Evolutionary conservation across 1,284 basidiomycete genomes (phyloP).

Genomic region (Ustilago xerochloae): DNA sequence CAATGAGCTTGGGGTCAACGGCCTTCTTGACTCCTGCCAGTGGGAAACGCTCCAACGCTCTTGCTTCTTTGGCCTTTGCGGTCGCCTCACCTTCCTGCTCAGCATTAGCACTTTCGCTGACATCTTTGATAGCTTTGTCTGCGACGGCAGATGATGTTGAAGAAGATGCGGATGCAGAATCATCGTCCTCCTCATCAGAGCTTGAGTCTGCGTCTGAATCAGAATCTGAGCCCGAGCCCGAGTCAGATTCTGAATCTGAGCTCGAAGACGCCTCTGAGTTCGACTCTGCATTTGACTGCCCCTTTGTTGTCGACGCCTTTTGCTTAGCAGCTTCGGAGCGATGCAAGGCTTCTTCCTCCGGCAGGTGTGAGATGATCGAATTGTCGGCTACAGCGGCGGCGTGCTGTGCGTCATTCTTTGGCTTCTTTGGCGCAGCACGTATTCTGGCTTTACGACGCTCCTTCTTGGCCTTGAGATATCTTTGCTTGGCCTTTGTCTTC

Average conservation of each 20-base stretch:
- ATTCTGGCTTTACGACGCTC: constrained; percentile 55
- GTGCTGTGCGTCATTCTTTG: constrained; percentile 32
- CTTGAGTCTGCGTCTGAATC: constrained; percentile 14
- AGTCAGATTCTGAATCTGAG: constrained; percentile 5
- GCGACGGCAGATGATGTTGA: neutral
- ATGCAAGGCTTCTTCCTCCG: constrained; percentile 36
- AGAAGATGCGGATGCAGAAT: constrained; percentile 13
- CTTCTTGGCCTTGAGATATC: constrained; percentile 65
- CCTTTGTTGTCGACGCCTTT: neutral
- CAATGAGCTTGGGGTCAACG: constrained; percentile 45
- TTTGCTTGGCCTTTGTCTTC: constrained; percentile 64
- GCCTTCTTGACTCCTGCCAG: constrained; percentile 42
- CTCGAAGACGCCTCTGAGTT: constrained; percentile 7
- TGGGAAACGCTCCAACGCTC: constrained; percentile 34
- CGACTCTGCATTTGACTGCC: neutral
- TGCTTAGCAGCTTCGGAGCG: constrained; percentile 10
- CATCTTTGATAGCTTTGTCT: neutral
- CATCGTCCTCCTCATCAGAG: constrained; percentile 5
- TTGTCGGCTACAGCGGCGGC: constrained; percentile 15
- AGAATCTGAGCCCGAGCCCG: constrained; percentile 5
- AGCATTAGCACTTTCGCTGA: neutral
- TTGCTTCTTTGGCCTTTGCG: constrained; percentile 7
- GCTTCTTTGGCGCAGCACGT: constrained; percentile 50
- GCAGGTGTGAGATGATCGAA: constrained; percentile 19
- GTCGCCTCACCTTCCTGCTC: neutral